These are phyloP conservation scores for Funneliformis mosseae DNA, from an alignment of 192 early-diverging fungal genomes.

Conservation along the genomic window DNA sequence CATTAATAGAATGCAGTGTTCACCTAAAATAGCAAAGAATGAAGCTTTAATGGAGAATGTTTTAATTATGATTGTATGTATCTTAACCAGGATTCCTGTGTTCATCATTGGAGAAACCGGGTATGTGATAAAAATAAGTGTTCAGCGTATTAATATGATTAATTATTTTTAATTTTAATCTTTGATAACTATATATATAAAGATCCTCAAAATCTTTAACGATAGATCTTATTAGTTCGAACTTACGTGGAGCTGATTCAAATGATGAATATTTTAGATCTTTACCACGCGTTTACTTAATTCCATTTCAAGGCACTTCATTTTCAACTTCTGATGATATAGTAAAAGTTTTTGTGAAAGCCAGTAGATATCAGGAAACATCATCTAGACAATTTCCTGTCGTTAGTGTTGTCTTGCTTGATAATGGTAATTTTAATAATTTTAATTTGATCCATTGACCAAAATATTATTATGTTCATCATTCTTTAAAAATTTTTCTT, in stretches of 20 bases:
- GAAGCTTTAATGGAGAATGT: slow-evolving; percentile 31
- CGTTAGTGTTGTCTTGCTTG: no score
- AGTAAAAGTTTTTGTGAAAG: not conserved
- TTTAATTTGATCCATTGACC: no score
- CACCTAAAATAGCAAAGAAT: not conserved
- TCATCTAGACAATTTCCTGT: not conserved
- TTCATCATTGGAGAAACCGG: slow-evolving; percentile 30
- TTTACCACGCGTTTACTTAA: slow-evolving; percentile 26
- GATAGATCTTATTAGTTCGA: slow-evolving; percentile 18
- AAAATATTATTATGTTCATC: no score
- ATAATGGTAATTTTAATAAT: not conserved
- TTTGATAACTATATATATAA: no score
- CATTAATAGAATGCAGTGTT: not conserved
- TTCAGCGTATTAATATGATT: no score
- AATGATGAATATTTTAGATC: slow-evolving; percentile 22
- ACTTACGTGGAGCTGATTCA: slow-evolving; percentile 31
- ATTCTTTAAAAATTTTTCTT: no score
- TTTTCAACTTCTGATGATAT: slow-evolving; percentile 29
- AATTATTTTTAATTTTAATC: no score
- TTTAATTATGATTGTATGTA: slow-evolving; percentile 28
- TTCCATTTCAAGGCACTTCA: slow-evolving; percentile 29
- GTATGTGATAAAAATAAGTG: no score
- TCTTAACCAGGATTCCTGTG: slow-evolving; percentile 23
- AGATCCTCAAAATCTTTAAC: slow-evolving; percentile 29
- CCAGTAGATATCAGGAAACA: slow-evolving; percentile 10